Conservation (phyloP, 1,284 basidiomycete genomes). For the Ganoderma meredithae region DNA sequence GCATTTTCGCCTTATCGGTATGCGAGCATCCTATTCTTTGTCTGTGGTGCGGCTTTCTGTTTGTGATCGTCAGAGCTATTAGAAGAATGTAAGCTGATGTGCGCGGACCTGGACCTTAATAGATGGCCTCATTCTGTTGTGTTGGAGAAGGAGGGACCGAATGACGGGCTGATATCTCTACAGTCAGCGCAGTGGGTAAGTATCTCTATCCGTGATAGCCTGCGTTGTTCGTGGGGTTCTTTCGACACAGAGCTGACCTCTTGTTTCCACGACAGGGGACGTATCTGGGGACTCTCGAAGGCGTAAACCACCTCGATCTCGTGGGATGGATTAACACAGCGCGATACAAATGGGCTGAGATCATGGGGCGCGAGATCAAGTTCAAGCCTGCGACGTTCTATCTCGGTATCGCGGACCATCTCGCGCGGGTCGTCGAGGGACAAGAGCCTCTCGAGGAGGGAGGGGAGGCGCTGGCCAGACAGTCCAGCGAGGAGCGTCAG, state of each 20-base stretch:
- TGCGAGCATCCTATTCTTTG: background rate
- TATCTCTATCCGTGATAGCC: conserved; percentile 9
- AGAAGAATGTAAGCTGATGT: conserved; percentile 14
- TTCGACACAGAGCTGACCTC: background rate
- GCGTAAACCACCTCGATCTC: conserved; percentile 93
- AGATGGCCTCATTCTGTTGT: conserved; percentile 87
- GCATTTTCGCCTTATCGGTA: background rate
- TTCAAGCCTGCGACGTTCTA: conserved; percentile 93
- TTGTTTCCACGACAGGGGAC: conserved; percentile 58
- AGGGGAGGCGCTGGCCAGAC: conserved; percentile 9
- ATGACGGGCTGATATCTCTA: conserved; percentile 91
- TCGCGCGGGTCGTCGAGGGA: conserved; percentile 75
- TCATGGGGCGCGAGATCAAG: conserved; percentile 87
- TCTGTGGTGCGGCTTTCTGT: background rate
- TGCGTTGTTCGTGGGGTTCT: conserved; percentile 12
- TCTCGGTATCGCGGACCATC: conserved; percentile 75
- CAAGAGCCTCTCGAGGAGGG: conserved; percentile 27
- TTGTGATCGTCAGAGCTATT: conserved; percentile 10
- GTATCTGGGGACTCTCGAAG: conserved; percentile 85
- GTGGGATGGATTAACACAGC: conserved; percentile 87
- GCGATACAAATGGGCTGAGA: conserved; percentile 86
- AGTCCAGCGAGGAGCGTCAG: conserved; percentile 35
- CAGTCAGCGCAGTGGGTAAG: conserved; percentile 83
- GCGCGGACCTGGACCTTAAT: background rate
- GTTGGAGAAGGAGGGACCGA: conserved; percentile 88